These are phyloP conservation scores for Fomitiporia mediterranea DNA, from an alignment of 1,284 basidiomycete genomes.

Conservation along the genomic window DNA sequence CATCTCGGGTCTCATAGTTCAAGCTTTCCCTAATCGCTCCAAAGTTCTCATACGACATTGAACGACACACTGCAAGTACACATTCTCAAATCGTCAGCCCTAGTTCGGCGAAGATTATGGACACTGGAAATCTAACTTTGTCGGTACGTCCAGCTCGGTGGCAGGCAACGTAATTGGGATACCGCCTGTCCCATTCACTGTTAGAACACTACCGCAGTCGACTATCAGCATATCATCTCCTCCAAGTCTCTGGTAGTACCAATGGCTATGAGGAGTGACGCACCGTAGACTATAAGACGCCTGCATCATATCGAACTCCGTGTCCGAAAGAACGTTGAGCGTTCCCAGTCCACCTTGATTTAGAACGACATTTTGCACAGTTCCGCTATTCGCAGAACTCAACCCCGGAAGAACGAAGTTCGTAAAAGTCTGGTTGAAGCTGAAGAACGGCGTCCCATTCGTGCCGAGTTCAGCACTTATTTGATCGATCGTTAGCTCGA, in stretches of 20 bases:
- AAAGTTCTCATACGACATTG: neutral
- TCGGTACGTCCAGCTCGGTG: conserved; percentile 6
- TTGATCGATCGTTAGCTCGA: conserved; percentile 14
- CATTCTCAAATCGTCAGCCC: conserved; percentile 4
- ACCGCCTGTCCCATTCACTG: conserved; percentile 15
- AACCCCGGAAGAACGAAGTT: conserved; percentile 53
- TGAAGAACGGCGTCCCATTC: conserved; percentile 13
- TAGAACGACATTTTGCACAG: conserved; percentile 49
- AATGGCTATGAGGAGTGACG: neutral
- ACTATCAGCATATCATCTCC: no score
- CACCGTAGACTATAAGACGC: conserved; percentile 10
- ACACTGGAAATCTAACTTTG: conserved; percentile 19
- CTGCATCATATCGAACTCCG: conserved; percentile 6
- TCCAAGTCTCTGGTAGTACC: no score
- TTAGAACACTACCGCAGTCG: conserved; percentile 6
- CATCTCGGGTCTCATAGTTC: no score
- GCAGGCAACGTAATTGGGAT: conserved; percentile 9
- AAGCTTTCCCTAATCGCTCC: neutral
- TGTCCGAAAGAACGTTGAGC: conserved; percentile 37
- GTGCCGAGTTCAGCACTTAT: conserved; percentile 8
- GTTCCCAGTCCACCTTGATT: conserved; percentile 51
- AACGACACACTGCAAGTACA: conserved; percentile 1
- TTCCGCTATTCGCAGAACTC: conserved; percentile 51
- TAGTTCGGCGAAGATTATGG: conserved; percentile 1
- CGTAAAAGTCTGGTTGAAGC: conserved; percentile 38